Conservation (phyloP, 2,329 filamentous ascomycete species). For the Sclerotinia glacialis region DNA sequence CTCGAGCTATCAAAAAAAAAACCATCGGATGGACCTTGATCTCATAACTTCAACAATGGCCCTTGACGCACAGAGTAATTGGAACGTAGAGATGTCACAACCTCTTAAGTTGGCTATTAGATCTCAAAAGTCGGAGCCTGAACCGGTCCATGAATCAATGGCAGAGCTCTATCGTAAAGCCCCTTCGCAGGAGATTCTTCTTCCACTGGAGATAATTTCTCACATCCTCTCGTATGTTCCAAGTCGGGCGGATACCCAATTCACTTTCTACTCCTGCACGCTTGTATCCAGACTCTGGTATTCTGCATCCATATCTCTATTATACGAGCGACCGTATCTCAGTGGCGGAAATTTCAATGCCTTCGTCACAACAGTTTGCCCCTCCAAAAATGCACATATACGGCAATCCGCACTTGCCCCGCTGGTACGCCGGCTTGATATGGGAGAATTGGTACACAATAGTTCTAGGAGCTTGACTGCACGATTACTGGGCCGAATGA, state of each 20-base stretch:
- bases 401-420: conserved; percentile 34
- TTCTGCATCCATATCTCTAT: conserved; percentile 29
- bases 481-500: conserved; percentile 37
- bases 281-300: conserved; percentile 39
- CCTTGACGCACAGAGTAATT: conserved; percentile 38
- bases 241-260: conserved; percentile 27
- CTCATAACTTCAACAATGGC: conserved; percentile 27
- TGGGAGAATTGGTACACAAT: conserved; percentile 39
- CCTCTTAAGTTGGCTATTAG: conserved; percentile 26
- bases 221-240: conserved; percentile 38
- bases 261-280: conserved; percentile 35
- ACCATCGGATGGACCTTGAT: not conserved
- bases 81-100: conserved; percentile 38
- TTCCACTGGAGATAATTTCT: conserved; percentile 38
- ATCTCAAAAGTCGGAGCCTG: not conserved
- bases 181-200: conserved; percentile 31
- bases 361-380: conserved; percentile 39
- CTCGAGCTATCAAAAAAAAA: not conserved
- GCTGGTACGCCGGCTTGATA: conserved; percentile 37
- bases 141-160: not conserved
- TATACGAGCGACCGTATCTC: conserved; percentile 37
- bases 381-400: conserved; percentile 41
- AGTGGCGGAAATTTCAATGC: conserved; percentile 36
- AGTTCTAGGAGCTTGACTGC: conserved; percentile 37
- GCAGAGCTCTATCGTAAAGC: conserved; percentile 8